Base-by-base conservation (phyloP, 2,329 filamentous ascomycete genomes). In the Calonectria honghensis region DNA sequence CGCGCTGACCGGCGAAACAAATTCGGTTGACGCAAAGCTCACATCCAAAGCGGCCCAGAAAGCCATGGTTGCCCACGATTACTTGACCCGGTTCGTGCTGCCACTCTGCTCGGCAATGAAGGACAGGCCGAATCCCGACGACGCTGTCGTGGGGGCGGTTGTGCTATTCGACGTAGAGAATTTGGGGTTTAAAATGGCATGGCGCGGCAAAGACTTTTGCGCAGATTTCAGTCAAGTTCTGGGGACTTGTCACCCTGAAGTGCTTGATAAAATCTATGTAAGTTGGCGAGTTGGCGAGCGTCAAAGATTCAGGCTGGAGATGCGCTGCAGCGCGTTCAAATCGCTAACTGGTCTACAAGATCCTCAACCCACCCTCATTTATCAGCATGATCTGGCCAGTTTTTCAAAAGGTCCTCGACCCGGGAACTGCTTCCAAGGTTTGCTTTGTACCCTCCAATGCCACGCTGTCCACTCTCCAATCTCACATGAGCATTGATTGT, bases 101-200 rank as follows among this genome's bases (percentile, higher is more conserved):
- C 57, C 57, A 4, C 57, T 61, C 27, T 61, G 57, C 31, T 61
- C 57, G 5, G 20, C 31, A 13, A 29, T 41, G 35, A 24, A 16
- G n/a, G 57, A 61, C 35, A 61, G 57, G n/a, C 57, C 57, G 3
- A 27, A 39, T 39, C 35, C 35, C n/a, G 57, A 61, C 16, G 57
- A 27, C 9, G 32, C 57, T 61, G 35, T 61, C 10, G 37, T 37
- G 6, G 57, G 57, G 7, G 32, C 35, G 37, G 57, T 61, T 10
- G 39, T 41, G 29, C 35, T 61, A 0, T 18, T 61, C 6, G 35
- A 61, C 24, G 4, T 61, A 24, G 35, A 61, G 24, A n/a, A 27
- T 29, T 20, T 61, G 37, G 24, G 57, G 18, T 61, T 37, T 35
- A 61, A 18, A 37, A 27, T 39, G 24, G n/a, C n/a, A 61, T 61